Evolutionary conservation across 2,329 filamentous ascomycete species (phyloP).

Genomic region (Talaromyces pinophilus): DNA sequence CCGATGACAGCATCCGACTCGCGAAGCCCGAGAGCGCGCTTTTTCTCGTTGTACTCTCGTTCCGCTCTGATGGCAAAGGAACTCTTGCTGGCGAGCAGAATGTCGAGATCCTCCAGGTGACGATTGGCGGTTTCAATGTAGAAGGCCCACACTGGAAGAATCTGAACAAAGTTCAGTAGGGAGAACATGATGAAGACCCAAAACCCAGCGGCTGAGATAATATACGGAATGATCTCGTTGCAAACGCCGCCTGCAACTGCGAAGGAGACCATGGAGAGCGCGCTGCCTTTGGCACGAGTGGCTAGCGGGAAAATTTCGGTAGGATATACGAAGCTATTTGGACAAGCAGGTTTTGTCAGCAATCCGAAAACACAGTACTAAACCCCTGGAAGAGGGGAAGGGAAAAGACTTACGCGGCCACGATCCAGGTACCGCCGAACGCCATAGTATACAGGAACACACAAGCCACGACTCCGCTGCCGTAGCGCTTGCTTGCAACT

Average conservation of each 20-base stretch:
- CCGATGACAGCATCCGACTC: too few species aligned
- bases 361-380: too few species aligned
- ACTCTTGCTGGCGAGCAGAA: constrained; percentile 32
- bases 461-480: constrained; percentile 45
- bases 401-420: constrained; percentile 26
- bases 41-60: too few species aligned
- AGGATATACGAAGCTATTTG: constrained; percentile 52
- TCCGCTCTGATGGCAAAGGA: constrained; percentile 31
- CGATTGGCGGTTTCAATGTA: constrained; percentile 34
- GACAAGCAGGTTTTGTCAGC: constrained; percentile 13
- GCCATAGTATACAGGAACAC: constrained; percentile 32
- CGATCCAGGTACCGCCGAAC: constrained; percentile 33
- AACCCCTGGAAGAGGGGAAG: too few species aligned
- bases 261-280: constrained; percentile 31
- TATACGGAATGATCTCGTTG: constrained; percentile 38
- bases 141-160: constrained; percentile 33
- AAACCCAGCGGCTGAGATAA: constrained; percentile 35
- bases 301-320: constrained; percentile 51
- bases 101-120: constrained; percentile 31
- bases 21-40: too few species aligned
- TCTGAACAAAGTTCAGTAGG: constrained; percentile 32
- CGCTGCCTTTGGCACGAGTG: constrained; percentile 46
- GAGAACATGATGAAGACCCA: constrained; percentile 39
- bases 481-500: constrained; percentile 31
- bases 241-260: constrained; percentile 33